phyloP scores from a whole-genome alignment of 1,284 basidiomycete genomes.

The Microbotryum silenes-acaulis region DNA sequence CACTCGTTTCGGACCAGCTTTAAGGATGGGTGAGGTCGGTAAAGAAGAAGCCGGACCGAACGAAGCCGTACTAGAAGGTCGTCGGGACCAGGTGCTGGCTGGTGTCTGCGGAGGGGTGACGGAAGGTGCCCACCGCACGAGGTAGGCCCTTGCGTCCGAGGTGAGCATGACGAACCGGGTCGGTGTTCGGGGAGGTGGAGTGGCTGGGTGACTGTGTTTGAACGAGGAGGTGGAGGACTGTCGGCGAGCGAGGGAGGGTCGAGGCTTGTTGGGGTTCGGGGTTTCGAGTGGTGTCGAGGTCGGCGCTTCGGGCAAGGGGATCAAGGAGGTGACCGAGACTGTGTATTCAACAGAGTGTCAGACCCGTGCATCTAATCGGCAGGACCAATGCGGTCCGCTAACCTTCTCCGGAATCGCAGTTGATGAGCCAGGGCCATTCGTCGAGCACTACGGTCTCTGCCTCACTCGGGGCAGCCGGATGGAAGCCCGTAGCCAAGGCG shows the following conservation, averaged over 20 bases:
- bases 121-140: conserved; percentile 35
- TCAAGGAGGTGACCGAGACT: conserved; percentile 20
- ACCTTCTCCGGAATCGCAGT: conserved; percentile 16
- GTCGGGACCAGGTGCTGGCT: background rate
- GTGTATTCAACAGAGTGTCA: background rate
- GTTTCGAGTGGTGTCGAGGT: background rate
- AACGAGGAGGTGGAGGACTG: background rate
- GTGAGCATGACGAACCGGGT: conserved; percentile 40
- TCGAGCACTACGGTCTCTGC: conserved; percentile 19
- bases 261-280: background rate
- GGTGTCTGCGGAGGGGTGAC: conserved; percentile 2
- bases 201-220: background rate
- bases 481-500: background rate
- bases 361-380: background rate
- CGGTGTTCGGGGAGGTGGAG: conserved; percentile 32
- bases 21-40: conserved; percentile 6
- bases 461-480: background rate
- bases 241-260: background rate
- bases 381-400: background rate
- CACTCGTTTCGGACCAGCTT: background rate
- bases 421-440: conserved; percentile 29
- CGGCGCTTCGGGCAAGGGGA: background rate
- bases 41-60: background rate
- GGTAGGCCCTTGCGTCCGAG: conserved; percentile 43
- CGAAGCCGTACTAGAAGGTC: conserved; percentile 2